phyloP scores from a whole-genome alignment of 345 rosid species.

The Bruguiera sexangula region DNA sequence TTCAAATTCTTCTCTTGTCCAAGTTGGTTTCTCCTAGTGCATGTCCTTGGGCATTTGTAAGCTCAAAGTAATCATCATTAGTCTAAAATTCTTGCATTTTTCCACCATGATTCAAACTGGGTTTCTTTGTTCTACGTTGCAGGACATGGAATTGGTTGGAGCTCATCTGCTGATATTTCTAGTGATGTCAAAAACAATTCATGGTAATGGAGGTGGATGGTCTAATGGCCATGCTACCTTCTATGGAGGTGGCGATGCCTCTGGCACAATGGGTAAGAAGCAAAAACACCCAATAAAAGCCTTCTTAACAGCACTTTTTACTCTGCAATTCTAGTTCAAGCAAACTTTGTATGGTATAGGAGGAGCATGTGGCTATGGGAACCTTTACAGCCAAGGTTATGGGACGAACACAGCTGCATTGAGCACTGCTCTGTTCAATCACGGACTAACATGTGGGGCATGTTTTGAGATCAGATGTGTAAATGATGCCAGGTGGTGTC shows the following conservation, averaged over 20 bases:
- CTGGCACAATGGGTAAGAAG: constrained; percentile 47
- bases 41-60: background rate
- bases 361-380: constrained; percentile 32
- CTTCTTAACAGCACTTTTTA: background rate
- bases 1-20: constrained; percentile 1
- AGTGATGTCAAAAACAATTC: constrained; percentile 29
- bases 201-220: constrained; percentile 38
- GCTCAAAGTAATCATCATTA: constrained; percentile 11
- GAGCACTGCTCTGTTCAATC: constrained; percentile 30
- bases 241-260: constrained; percentile 45
- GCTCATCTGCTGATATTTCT: constrained; percentile 25
- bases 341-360: constrained; percentile 8
- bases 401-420: constrained; percentile 29
- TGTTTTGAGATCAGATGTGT: constrained; percentile 28
- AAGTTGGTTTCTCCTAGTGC: background rate
- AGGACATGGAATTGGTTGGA: constrained; percentile 38
- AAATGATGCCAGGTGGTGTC: constrained; percentile 25
- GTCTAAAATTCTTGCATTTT: background rate
- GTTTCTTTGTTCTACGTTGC: constrained; percentile 7
- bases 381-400: constrained; percentile 25
- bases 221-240: constrained; percentile 44
- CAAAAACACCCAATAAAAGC: background rate
- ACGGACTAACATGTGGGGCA: constrained; percentile 25
- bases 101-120: background rate
- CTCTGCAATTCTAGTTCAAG: background rate